A percentile compares a stretch with the other conserved stretches of the same genome.
Evolutionary conservation across 257 asterid species (phyloP).

Genomic region (Rhazya stricta): DNA sequence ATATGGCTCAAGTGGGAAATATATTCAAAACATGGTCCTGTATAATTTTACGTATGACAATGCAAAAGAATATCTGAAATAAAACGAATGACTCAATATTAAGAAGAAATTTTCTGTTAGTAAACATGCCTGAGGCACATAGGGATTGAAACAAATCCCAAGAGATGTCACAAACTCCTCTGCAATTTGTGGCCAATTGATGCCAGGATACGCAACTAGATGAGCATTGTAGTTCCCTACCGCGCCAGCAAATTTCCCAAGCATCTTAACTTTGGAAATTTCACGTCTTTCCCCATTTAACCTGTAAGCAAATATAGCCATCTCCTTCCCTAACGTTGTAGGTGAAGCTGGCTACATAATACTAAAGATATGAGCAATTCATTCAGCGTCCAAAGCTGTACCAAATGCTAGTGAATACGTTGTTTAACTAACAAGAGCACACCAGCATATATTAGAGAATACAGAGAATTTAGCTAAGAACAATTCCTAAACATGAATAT

Average conservation of each 20-base stretch:
- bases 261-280: constrained; percentile 31
- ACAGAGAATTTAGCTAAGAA: background rate
- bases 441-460: background rate
- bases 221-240: constrained; percentile 59
- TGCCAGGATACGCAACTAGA: constrained; percentile 40
- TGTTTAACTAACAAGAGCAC: background rate
- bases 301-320: constrained; percentile 46
- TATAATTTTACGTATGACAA: background rate
- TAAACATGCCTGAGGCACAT: constrained; percentile 40
- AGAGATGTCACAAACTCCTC: constrained; percentile 43
- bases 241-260: constrained; percentile 55
- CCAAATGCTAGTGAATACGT: background rate
- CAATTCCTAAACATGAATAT: background rate
- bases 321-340: constrained; percentile 52
- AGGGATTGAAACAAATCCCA: constrained; percentile 44
- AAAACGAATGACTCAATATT: background rate
- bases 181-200: constrained; percentile 42
- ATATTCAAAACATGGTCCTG: background rate
- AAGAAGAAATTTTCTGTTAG: background rate
- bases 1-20: background rate
- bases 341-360: constrained; percentile 50
- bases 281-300: constrained; percentile 30
- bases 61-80: background rate
- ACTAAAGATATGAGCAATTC: constrained; percentile 6
- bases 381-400: background rate